Conservation (phyloP, 164 flowering plant genomes). For the Stephania yunnanensis region DNA sequence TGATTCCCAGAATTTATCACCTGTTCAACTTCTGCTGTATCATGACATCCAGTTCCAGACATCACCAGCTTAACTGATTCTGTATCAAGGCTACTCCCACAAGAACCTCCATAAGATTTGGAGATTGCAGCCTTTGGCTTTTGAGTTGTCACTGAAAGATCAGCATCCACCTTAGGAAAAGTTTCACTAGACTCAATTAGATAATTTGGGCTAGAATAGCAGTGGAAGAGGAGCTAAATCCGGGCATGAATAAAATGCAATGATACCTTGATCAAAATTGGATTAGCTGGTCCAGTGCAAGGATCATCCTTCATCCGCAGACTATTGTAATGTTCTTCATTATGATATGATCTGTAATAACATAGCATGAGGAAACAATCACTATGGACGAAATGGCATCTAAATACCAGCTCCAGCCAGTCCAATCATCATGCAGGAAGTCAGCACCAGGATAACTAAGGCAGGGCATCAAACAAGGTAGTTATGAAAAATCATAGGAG, state of each 20-base stretch:
- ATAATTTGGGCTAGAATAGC: slow-evolving; percentile 1
- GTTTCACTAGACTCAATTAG: slow-evolving; percentile 28
- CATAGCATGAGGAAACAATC: slow-evolving; percentile 7
- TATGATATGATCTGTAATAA: slow-evolving; percentile 75
- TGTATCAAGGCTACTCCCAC: slow-evolving; percentile 19
- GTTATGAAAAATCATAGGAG: neutral
- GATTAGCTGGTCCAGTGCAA: slow-evolving; percentile 68
- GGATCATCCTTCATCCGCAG: slow-evolving; percentile 70
- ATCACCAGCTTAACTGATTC: slow-evolving; percentile 59
- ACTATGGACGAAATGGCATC: neutral
- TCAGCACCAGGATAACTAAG: neutral
- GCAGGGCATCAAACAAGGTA: neutral
- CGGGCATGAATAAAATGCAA: neutral
- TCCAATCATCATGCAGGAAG: neutral
- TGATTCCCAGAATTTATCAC: slow-evolving; percentile 25
- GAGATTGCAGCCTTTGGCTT: slow-evolving; percentile 38
- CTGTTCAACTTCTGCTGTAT: slow-evolving; percentile 55
- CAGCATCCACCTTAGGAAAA: slow-evolving; percentile 72
- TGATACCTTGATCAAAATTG: slow-evolving; percentile 64
- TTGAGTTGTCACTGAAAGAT: slow-evolving; percentile 46
- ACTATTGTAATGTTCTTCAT: slow-evolving; percentile 87
- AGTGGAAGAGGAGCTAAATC: neutral
- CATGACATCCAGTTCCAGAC: slow-evolving; percentile 63
- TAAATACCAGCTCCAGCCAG: neutral
- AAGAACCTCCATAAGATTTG: slow-evolving; percentile 31